phyloP scores from a whole-genome alignment of 2,329 filamentous ascomycete genomes.

The Calonectria multiphialidica region DNA sequence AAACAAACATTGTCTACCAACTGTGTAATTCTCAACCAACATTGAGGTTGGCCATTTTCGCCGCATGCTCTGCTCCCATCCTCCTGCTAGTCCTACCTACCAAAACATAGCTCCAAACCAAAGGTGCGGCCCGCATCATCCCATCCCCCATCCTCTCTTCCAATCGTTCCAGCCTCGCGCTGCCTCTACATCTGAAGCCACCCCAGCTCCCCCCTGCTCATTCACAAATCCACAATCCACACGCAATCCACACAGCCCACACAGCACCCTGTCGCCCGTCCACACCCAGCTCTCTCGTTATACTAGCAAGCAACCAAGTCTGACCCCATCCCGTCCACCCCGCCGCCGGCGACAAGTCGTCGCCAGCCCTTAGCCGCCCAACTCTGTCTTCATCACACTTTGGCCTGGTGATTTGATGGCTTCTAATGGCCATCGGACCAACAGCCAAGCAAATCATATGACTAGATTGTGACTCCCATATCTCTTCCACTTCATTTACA shows the following conservation, averaged over 20 bases:
- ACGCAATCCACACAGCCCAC: slow-evolving; percentile 8
- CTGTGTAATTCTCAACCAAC: background rate
- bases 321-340: slow-evolving; percentile 19
- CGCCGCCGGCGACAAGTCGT: slow-evolving; percentile 29
- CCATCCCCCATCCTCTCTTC: background rate
- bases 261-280: slow-evolving; percentile 1
- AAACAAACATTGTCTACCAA: background rate
- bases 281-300: slow-evolving; percentile 9
- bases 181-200: slow-evolving; percentile 7
- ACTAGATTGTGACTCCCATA: slow-evolving; percentile 24
- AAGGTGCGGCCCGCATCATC: slow-evolving; percentile 24
- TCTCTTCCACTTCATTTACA: slow-evolving; percentile 7
- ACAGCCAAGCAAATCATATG: slow-evolving; percentile 36
- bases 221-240: slow-evolving; percentile 14
- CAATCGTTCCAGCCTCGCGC: background rate
- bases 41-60: background rate
- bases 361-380: slow-evolving; percentile 41
- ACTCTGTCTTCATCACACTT: slow-evolving; percentile 38
- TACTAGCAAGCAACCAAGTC: slow-evolving; percentile 8
- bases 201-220: slow-evolving; percentile 4
- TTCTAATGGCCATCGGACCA: slow-evolving; percentile 31
- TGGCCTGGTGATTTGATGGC: slow-evolving; percentile 20
- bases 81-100: background rate
- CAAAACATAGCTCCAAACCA: slow-evolving; percentile 12
- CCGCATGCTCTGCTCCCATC: background rate